Percentiles rank a stretch among this genome's conserved stretches.
These are phyloP conservation scores for Durotheca rogersii DNA, from an alignment of 495 filamentous ascomycete genomes.

Conservation along the genomic window DNA sequence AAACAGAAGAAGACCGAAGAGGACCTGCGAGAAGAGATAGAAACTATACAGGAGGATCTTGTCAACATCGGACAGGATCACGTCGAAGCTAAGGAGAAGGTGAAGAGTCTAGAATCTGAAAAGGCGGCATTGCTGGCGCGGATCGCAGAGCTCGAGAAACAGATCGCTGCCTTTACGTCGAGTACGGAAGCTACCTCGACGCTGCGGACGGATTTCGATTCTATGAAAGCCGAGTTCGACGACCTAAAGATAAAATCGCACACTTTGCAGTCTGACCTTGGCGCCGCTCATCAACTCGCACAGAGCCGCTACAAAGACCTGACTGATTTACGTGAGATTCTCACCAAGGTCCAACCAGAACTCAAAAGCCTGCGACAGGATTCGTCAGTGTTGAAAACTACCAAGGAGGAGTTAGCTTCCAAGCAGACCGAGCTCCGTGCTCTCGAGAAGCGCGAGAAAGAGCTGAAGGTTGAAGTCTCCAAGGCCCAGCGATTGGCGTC, in stretches of 20 bases:
- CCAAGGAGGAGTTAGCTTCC: conserved; percentile 69
- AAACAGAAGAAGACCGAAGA: conserved; percentile 72
- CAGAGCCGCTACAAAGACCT: conserved; percentile 85
- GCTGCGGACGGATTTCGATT: conserved; percentile 58
- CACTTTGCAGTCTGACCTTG: conserved; percentile 77
- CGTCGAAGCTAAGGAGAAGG: conserved; percentile 76
- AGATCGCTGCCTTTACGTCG: conserved; percentile 49
- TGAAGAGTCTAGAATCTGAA: conserved; percentile 57
- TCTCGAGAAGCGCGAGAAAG: conserved; percentile 77
- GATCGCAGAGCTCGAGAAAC: conserved; percentile 64
- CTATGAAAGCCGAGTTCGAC: conserved; percentile 70
- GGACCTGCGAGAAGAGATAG: conserved; percentile 82
- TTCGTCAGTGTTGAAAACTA: conserved; percentile 65
- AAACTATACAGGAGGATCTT: conserved; percentile 75
- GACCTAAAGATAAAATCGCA: conserved; percentile 67
- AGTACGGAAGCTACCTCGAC: conserved; percentile 44
- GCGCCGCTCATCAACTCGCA: conserved; percentile 81
- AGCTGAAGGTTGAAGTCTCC: conserved; percentile 71
- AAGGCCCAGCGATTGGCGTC: conserved; percentile 65
- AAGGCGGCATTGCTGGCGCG: conserved; percentile 57
- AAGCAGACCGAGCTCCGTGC: conserved; percentile 68
- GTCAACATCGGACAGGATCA: conserved; percentile 74
- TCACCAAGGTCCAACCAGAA: conserved; percentile 86
- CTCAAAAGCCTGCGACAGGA: conserved; percentile 73
- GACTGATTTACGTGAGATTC: conserved; percentile 69